These are phyloP conservation scores for Verticillium longisporum DNA, from an alignment of 2,329 filamentous ascomycete genomes.

Conservation along the genomic window DNA sequence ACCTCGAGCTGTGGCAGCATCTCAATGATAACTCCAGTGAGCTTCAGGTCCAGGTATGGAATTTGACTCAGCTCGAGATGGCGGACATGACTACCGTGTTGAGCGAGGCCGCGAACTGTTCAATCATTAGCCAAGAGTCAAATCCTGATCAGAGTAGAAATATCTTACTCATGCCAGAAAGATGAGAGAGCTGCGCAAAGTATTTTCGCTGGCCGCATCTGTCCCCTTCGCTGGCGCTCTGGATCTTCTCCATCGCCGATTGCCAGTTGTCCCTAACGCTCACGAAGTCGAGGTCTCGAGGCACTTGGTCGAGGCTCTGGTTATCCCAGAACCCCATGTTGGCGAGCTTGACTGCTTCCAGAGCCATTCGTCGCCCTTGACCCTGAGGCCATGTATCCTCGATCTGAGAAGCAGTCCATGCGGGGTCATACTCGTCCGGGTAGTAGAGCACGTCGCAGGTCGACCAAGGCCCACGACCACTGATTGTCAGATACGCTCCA, in stretches of 20 bases:
- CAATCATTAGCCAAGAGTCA: neutral
- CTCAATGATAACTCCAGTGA: slow-evolving; percentile 13
- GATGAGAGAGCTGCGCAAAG: neutral
- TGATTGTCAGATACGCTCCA: neutral
- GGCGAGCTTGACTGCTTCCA: neutral
- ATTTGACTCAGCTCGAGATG: slow-evolving; percentile 17
- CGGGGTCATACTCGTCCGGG: neutral
- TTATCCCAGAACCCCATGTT: neutral
- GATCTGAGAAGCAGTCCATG: neutral
- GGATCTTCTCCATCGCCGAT: neutral
- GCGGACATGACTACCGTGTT: slow-evolving; percentile 10
- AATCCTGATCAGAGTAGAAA: neutral
- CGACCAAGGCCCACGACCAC: neutral
- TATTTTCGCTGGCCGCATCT: neutral
- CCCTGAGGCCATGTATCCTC: neutral
- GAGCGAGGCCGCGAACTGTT: slow-evolving; percentile 4
- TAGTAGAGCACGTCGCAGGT: neutral
- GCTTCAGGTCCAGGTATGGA: slow-evolving; percentile 13
- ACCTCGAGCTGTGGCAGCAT: slow-evolving; percentile 12
- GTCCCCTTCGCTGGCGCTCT: neutral
- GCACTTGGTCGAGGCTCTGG: neutral
- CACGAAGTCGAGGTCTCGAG: neutral
- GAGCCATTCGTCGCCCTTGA: neutral
- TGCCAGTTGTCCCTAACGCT: neutral
- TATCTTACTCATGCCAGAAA: neutral